phyloP scores from a whole-genome alignment of 805 yeast species.

The Candida caryicola region DNA sequence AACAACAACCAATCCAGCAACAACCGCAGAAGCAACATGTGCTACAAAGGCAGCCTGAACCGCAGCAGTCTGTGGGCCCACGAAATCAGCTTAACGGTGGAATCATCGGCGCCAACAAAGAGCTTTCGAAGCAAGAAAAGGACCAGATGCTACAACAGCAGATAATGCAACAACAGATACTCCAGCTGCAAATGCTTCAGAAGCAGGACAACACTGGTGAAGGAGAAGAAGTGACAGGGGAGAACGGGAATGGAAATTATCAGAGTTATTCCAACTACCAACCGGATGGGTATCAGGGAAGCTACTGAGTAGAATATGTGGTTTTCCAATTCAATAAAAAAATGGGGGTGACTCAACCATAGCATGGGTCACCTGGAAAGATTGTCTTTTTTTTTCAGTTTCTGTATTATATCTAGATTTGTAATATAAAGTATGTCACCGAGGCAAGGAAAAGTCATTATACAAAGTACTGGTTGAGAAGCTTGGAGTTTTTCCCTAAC shows the following conservation, averaged over 20 bases:
- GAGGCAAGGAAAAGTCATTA: no score
- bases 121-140: constrained; percentile 4
- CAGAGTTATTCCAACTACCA: constrained; percentile 7
- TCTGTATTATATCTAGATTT: not conserved
- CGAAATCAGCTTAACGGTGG: not conserved
- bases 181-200: constrained; percentile 8
- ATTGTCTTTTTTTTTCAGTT: not conserved
- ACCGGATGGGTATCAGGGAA: constrained; percentile 10
- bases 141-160: constrained; percentile 6
- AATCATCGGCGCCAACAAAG: constrained; percentile 1
- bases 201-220: constrained; percentile 1
- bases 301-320: no score
- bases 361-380: no score
- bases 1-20: constrained; percentile 3
- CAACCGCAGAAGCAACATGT: constrained; percentile 2
- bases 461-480: no score
- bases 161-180: constrained; percentile 7
- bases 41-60: not conserved
- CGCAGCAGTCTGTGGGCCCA: not conserved
- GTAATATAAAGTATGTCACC: not conserved
- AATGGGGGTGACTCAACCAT: no score
- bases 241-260: constrained; percentile 1
- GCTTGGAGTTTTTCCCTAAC: no score
- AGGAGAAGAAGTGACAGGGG: not conserved
- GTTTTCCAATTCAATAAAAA: no score